Base-by-base conservation (phyloP, 192 early-diverging fungal species). In the Haplosporangium gracile region DNA sequence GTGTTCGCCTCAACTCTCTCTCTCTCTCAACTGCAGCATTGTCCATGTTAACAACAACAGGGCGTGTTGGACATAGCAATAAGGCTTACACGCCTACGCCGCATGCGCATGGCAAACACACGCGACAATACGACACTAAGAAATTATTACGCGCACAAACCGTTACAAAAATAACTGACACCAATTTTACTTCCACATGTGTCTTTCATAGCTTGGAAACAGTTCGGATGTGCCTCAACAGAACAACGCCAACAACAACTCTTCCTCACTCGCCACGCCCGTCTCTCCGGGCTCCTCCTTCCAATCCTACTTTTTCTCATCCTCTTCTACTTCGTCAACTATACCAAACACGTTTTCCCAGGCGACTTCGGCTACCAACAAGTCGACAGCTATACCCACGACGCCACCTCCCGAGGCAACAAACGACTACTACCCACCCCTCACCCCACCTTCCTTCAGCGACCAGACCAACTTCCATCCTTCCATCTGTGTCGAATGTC, bases 401-500 rank as follows among this genome's bases (percentile, higher is more conserved):
- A 86, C 84, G 26, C 84, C 84, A 32, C 84, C 84, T 24, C 84
- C 84, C 22, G 84, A 86, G 29, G 4, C 60, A 65, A 32, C 60
- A 32, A 15, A 77, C 20, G 45, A 43, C 38, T 74, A 72, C 65
- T 86, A 86, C 65, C 84, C 84, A 29, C 84, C 84, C 0, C 51
- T 86, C 47, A 86, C 84, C 15, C 84, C 84, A 5, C 71, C 79
- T 18, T 86, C 84, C 36, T 81, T 78, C 53, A 81, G 32, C 32
- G 72, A 86, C 69, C 76, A 74, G 38, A 40, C 75, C 45, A 68
- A 29, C 63, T 78, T 86, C 20, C 79, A 81, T 5, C 84, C 84
- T 39, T 86, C 84, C 6, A 81, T 86, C 51, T 86, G 84, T 42
- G 68, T 86, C 29, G 84, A 86, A 29, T 86, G 84, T 40, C 78